Evolutionary conservation across 2,329 filamentous ascomycete species (phyloP), one percentile per base, ranked within the genome.

Genomic region (Acrodontium crateriforme): DNA sequence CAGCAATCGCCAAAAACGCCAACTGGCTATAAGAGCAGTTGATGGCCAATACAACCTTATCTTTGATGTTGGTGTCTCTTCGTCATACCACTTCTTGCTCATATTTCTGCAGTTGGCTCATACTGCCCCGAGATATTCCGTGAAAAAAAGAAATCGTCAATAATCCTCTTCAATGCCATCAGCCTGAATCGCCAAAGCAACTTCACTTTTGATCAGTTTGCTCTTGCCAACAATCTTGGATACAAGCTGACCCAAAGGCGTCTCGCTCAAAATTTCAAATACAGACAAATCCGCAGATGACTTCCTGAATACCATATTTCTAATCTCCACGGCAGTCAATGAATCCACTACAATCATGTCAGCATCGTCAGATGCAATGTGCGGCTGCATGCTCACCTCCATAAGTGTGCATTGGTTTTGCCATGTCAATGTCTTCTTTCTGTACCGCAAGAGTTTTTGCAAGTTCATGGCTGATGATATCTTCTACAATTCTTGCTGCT

Each of bases 331-430:
- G 0, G 52, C 50, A 4, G 53, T 27, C 5, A 57, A 30, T 2
- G 53, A 55, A 31, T 57, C 54, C 9, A 50, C 25, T 1, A 53
- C 45, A n/a, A n/a, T n/a, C n/a, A n/a, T n/a, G n/a, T n/a, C n/a
- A n/a, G n/a, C 10, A 22, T 12, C 20, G 20, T 22, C n/a, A 4
- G 20, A 22, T 22, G 20, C 20, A 22, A 22, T 12, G 20, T 8
- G 13, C 20, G 20, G 20, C 20, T n/a, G 20, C 20, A 10, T n/a
- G 20, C 20, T 12, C 4, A 22, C 5, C n/a, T 22, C 20, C 5
- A 13, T 31, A 32, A 6, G 13, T 25, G 16, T 18, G 20, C 10
- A 39, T 17, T 7, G 31, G 22, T 14, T 29, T 18, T n/a, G 12
- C 11, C 11, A 27, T 11, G 18, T 35, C 23, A 16, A 37, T 26